Conservation (phyloP, 177 flowering plant species). For the Vitis hybrid region DNA sequence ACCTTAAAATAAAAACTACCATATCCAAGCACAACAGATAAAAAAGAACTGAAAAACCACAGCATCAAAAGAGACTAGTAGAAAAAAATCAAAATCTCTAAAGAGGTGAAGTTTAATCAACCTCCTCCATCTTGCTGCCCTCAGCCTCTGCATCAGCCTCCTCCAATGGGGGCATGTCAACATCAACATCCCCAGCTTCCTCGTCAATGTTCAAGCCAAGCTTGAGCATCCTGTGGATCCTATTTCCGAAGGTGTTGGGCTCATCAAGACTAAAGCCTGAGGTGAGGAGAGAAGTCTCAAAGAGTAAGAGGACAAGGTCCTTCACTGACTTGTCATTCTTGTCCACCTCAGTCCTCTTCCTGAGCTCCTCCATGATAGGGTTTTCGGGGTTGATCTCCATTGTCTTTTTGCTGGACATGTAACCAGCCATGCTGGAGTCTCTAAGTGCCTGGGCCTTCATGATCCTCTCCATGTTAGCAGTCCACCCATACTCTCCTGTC, state of each 20-base stretch:
- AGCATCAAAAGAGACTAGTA: neutral
- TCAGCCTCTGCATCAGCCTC: conserved; percentile 59
- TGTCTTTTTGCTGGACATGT: conserved; percentile 62
- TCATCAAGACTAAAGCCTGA: conserved; percentile 39
- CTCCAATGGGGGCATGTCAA: conserved; percentile 56
- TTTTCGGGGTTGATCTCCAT: conserved; percentile 63
- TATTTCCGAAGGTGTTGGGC: conserved; percentile 35
- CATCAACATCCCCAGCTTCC: conserved; percentile 45
- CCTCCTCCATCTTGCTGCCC: conserved; percentile 84
- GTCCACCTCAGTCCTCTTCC: conserved; percentile 60
- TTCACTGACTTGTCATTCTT: conserved; percentile 62
- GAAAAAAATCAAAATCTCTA: neutral
- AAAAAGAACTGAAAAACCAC: no score
- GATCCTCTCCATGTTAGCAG: conserved; percentile 55
- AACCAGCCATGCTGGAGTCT: conserved; percentile 51
- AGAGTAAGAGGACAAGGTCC: conserved; percentile 53
- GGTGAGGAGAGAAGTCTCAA: conserved; percentile 55
- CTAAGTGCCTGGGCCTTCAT: conserved; percentile 62
- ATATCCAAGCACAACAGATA: no score
- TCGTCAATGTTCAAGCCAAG: conserved; percentile 55
- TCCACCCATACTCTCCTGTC: conserved; percentile 51
- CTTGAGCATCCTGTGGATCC: conserved; percentile 29
- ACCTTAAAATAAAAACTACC: no score
- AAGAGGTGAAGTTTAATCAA: conserved; percentile 38
- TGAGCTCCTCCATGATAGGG: conserved; percentile 53